Conservation (phyloP, 257 asterid genomes). For the Ocimum tenuiflorum region DNA sequence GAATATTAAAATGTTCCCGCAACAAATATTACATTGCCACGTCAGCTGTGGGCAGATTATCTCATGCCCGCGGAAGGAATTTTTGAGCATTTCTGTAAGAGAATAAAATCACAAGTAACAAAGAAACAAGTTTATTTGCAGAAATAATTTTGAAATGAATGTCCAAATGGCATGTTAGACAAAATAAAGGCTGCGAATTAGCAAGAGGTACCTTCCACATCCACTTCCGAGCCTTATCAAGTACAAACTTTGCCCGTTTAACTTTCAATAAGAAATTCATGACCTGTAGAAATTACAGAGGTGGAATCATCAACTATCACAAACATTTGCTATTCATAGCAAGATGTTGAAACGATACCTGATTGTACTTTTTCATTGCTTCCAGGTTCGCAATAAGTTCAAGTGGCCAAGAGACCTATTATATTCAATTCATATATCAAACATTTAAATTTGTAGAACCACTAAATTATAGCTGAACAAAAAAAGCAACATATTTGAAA, state of each 20-base stretch:
- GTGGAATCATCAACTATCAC: slow-evolving; percentile 15
- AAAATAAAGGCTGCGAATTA: not conserved
- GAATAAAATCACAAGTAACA: too few species aligned
- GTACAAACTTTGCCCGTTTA: slow-evolving; percentile 89
- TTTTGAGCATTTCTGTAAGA: too few species aligned
- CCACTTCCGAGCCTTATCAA: slow-evolving; percentile 89
- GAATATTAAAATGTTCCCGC: too few species aligned
- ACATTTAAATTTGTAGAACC: slow-evolving; percentile 8
- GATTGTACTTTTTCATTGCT: slow-evolving; percentile 86
- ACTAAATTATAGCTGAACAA: slow-evolving; percentile 4
- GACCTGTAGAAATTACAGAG: slow-evolving; percentile 47
- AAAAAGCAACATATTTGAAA: slow-evolving; percentile 9
- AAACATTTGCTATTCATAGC: slow-evolving; percentile 1
- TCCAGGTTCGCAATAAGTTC: slow-evolving; percentile 88
- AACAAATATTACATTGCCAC: too few species aligned
- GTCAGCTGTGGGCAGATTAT: too few species aligned
- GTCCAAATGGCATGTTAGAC: slow-evolving; percentile 7
- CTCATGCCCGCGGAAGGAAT: too few species aligned
- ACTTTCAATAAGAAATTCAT: slow-evolving; percentile 89
- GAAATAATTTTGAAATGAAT: not conserved
- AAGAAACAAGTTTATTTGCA: not conserved
- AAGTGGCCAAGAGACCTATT: slow-evolving; percentile 93
- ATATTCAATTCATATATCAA: slow-evolving; percentile 14
- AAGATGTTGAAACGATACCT: slow-evolving; percentile 42
- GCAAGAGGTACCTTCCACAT: slow-evolving; percentile 81